Evolutionary conservation across 345 rosid genomes (phyloP), one percentile per base, ranked within the genome.

Genomic region (Gossypium turneri): DNA sequence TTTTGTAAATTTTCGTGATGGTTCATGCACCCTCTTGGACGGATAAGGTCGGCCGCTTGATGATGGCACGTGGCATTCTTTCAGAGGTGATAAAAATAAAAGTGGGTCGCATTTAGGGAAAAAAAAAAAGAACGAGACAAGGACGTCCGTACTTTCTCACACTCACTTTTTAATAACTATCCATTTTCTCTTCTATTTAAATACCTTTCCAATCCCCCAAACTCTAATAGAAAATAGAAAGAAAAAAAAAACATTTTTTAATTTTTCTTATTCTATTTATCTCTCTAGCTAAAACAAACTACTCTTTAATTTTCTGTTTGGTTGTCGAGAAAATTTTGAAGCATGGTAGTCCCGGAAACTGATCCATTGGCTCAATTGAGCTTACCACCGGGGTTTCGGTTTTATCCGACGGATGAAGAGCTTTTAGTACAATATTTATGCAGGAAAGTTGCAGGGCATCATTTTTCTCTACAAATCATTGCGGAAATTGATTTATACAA

Each of bases 361-460:
- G 94, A 94, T 80, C 90, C 95, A 58, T 84, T 94, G 24, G 72
- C 94, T 74, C 94, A 91, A 51, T 75, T 92, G 72, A 91, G 91
- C 77, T 84, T 94, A 76, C 98, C 98, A n/a, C 98, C 98, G 73
- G 98, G 98, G 64, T 92, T 94, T 34, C 88, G 98, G 74, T 94
- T 94, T 80, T 88, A 84, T 86, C 98, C 98, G 78, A 92, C 97
- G 0, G 99, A 95, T 68, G 99, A 90, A 81, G 99, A 95, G 88
- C 96, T 95, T 2, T 53, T 95, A 62, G 96, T 92, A 48, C 98
- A 92, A 45, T 95, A 95, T 76, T 84, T 95, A 9, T 91, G 97
- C 74, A 78, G 84, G 71, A 87, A 95, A 81, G 97, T 90, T 45
- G 95, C 98, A 2, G 98, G 98, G 1, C 88, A 90, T 15, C 58